These are phyloP conservation scores for Tolypocladium pustulatum DNA, from an alignment of 2,329 filamentous ascomycete genomes.

Conservation along the genomic window DNA sequence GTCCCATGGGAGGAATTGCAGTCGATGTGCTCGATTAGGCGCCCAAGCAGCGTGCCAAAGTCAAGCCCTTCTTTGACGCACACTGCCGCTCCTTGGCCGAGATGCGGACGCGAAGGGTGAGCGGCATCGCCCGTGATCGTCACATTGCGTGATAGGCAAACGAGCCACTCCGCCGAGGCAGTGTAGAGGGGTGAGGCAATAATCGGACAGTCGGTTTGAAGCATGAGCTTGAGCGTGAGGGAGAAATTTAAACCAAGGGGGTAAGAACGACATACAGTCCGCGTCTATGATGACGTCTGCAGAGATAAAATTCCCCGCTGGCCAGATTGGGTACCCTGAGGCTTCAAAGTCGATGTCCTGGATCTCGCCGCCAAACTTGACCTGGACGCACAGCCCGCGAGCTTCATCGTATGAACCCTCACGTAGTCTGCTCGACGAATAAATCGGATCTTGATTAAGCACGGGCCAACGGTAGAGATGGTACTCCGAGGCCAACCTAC, in stretches of 20 bases:
- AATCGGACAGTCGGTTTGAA: conserved; percentile 4
- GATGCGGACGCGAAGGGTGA: conserved; percentile 12
- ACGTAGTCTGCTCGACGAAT: conserved; percentile 8
- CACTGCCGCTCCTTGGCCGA: conserved; percentile 15
- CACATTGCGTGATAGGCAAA: conserved; percentile 6
- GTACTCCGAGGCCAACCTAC: conserved; percentile 1
- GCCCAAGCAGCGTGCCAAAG: conserved; percentile 16
- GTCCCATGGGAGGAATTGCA: neutral
- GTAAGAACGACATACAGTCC: conserved; percentile 3
- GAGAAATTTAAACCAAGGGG: neutral
- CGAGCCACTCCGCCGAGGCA: neutral
- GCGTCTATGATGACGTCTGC: conserved; percentile 7
- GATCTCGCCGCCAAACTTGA: conserved; percentile 4
- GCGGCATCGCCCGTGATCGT: conserved; percentile 9
- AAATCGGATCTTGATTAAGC: conserved; percentile 1
- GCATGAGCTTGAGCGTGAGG: neutral
- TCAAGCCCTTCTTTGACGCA: conserved; percentile 14
- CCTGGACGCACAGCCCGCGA: conserved; percentile 1
- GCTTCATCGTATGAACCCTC: conserved; percentile 5
- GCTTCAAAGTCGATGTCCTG: conserved; percentile 2
- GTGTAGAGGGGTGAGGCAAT: conserved; percentile 4
- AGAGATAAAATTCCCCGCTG: conserved; percentile 1
- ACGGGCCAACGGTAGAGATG: neutral
- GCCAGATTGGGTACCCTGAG: conserved; percentile 1
- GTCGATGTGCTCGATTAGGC: neutral